A percentile compares a stretch with the other conserved stretches of the same genome.
Conservation (phyloP, 148 eudicot genomes). For the Limonium bicolor region DNA sequence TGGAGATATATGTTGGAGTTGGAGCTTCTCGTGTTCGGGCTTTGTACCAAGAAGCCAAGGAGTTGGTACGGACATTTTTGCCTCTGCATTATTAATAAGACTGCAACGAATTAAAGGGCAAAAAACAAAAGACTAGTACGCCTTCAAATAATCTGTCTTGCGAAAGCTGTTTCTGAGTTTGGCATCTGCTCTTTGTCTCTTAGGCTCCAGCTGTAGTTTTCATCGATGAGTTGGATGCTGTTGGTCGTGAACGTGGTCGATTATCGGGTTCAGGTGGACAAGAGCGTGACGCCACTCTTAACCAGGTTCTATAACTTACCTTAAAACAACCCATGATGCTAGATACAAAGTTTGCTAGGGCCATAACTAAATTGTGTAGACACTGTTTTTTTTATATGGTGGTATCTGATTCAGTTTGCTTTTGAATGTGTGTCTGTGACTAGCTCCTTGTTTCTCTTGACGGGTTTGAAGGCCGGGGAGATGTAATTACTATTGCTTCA, state of each 20-base stretch:
- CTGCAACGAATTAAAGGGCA: too few relatives aligned
- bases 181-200: too few relatives aligned
- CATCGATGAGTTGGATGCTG: conserved; percentile 98
- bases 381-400: neutral
- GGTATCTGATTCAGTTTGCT: neutral
- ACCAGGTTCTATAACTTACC: too few relatives aligned
- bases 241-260: conserved; percentile 94
- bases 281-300: conserved; percentile 97
- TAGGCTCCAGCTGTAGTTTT: conserved; percentile 97
- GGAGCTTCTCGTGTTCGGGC: conserved; percentile 97
- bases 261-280: conserved; percentile 98
- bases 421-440: conserved; percentile 3
- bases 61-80: too few relatives aligned
- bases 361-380: too few relatives aligned
- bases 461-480: conserved; percentile 97
- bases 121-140: too few relatives aligned
- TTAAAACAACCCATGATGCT: too few relatives aligned
- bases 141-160: too few relatives aligned
- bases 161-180: too few relatives aligned
- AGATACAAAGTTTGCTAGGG: too few relatives aligned
- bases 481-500: conserved; percentile 90
- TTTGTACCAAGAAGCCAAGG: conserved; percentile 90
- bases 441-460: conserved; percentile 94
- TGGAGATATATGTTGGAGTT: conserved; percentile 95
- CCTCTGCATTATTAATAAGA: too few relatives aligned